Percentiles rank a stretch among this genome's conserved stretches.
These are phyloP conservation scores for Fusarium phyllophilum DNA, from an alignment of 2,329 filamentous ascomycete genomes.

Conservation along the genomic window DNA sequence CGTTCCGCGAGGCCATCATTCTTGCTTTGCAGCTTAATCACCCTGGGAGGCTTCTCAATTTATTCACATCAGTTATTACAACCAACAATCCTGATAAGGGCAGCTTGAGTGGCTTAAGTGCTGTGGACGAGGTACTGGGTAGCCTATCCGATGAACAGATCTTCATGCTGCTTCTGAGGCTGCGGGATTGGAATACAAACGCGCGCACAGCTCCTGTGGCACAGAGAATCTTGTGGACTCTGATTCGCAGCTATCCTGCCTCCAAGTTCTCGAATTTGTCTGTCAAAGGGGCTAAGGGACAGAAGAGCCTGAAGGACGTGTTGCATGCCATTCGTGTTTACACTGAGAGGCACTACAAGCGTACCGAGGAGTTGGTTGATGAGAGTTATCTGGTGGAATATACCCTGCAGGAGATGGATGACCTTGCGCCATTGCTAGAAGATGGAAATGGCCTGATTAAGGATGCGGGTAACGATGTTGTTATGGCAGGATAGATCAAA, in stretches of 20 bases:
- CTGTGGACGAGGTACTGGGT: slow-evolving; percentile 86
- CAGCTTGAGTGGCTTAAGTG: slow-evolving; percentile 71
- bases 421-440: slow-evolving; percentile 61
- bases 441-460: slow-evolving; percentile 48
- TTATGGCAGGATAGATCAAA: slow-evolving; percentile 52
- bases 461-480: slow-evolving; percentile 52
- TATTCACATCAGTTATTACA: slow-evolving; percentile 85
- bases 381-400: slow-evolving; percentile 96
- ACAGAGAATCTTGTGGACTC: slow-evolving; percentile 82
- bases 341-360: slow-evolving; percentile 90
- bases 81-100: slow-evolving; percentile 67
- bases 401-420: slow-evolving; percentile 93
- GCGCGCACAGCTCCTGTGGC: slow-evolving; percentile 85
- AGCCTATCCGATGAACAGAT: slow-evolving; percentile 85
- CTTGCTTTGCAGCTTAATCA: slow-evolving; percentile 95
- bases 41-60: slow-evolving; percentile 82
- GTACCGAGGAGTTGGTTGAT: slow-evolving; percentile 89
- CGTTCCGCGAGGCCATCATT: slow-evolving; percentile 92
- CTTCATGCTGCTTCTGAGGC: slow-evolving; percentile 79
- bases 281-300: slow-evolving; percentile 65
- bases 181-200: slow-evolving; percentile 98
- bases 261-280: slow-evolving; percentile 78
- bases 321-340: slow-evolving; percentile 89
- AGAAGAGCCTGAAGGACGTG: slow-evolving; percentile 81
- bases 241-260: slow-evolving; percentile 85